Conservation (phyloP, 345 rosid species). For the Linum tenue region DNA sequence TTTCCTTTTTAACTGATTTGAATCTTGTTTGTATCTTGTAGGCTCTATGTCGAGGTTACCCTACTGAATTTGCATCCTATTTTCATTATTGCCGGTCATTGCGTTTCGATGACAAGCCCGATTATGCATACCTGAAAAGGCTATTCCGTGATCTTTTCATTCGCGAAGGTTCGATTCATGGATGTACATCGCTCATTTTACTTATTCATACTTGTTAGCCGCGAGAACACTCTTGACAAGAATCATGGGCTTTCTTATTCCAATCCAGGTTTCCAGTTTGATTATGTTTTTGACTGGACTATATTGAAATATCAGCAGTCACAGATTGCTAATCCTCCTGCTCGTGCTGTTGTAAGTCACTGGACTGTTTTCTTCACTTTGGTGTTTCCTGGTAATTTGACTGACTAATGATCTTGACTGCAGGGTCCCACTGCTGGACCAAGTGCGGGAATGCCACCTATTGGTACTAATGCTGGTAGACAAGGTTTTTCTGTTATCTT, state of each 20-base stretch:
- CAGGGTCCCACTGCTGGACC: conserved; percentile 78
- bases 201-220: background rate
- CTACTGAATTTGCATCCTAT: conserved; percentile 83
- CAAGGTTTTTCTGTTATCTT: conserved; percentile 35
- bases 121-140: conserved; percentile 78
- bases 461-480: conserved; percentile 47
- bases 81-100: conserved; percentile 85
- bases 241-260: conserved; percentile 15
- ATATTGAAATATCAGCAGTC: conserved; percentile 85
- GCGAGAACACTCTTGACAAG: background rate
- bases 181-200: too few relatives aligned
- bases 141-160: conserved; percentile 85
- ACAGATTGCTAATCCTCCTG: conserved; percentile 54
- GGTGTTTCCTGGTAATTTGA: background rate
- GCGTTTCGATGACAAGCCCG: conserved; percentile 85
- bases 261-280: conserved; percentile 70
- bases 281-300: conserved; percentile 90
- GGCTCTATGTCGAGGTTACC: conserved; percentile 82
- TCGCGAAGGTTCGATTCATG: conserved; percentile 59
- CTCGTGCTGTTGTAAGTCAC: conserved; percentile 50
- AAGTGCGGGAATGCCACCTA: conserved; percentile 57
- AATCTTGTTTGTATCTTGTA: conserved; percentile 20
- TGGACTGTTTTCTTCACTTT: conserved; percentile 1
- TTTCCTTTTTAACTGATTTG: conserved; percentile 12
- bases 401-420: conserved; percentile 10